Conservation (phyloP, 441 rosid genomes). For the Erodium trifolium region DNA sequence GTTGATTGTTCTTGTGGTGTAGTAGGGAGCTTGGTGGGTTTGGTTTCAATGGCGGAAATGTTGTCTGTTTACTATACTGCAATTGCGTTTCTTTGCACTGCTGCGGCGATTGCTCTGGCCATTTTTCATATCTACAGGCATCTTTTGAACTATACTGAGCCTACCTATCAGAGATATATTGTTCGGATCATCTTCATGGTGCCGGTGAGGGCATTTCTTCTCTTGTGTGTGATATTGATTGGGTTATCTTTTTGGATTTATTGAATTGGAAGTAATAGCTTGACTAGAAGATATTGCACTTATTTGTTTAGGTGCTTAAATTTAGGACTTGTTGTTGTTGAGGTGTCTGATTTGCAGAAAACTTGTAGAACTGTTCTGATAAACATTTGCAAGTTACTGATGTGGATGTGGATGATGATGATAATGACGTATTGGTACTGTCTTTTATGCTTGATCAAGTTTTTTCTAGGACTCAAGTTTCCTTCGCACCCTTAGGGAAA, state of each 20-base stretch:
- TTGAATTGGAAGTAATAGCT: not conserved
- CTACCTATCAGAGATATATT: conserved; percentile 83
- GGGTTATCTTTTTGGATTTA: not conserved
- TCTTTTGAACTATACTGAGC: conserved; percentile 86
- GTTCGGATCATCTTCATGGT: conserved; percentile 92
- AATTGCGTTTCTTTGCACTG: conserved; percentile 64
- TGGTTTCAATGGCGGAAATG: conserved; percentile 41
- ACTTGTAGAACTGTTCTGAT: too few relatives aligned
- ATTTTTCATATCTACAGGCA: conserved; percentile 76
- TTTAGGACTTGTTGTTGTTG: too few relatives aligned
- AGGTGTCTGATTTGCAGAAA: too few relatives aligned
- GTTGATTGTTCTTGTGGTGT: not conserved
- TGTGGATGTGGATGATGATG: too few relatives aligned
- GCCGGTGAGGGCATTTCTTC: conserved; percentile 48
- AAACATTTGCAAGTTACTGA: too few relatives aligned
- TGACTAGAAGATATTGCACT: too few relatives aligned
- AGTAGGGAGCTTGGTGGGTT: conserved; percentile 1
- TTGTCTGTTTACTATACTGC: conserved; percentile 45
- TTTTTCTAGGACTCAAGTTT: too few relatives aligned
- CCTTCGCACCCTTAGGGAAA: too few relatives aligned
- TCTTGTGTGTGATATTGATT: not conserved
- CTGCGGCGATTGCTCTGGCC: conserved; percentile 65
- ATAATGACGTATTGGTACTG: too few relatives aligned
- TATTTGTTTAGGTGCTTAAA: too few relatives aligned
- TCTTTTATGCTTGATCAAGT: too few relatives aligned